phyloP scores from a whole-genome alignment of 2,329 filamentous ascomycete species.

The Epichloe sp. region DNA sequence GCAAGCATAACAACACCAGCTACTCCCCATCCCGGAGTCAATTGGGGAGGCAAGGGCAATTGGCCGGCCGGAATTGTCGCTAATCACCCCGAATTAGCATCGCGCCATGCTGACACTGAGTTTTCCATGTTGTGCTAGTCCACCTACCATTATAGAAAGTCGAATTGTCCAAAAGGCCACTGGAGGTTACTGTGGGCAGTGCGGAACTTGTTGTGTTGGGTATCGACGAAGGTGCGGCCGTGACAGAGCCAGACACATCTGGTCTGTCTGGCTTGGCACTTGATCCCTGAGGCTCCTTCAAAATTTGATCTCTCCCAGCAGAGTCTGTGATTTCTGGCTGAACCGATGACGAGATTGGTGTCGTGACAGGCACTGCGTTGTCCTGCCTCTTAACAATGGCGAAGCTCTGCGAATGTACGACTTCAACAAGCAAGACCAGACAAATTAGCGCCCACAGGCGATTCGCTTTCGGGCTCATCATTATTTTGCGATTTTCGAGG shows the following conservation, averaged over 20 bases:
- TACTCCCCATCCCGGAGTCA: conserved; percentile 74
- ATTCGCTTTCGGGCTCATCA: conserved; percentile 22
- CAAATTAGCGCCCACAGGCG: conserved; percentile 26
- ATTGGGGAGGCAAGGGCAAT: conserved; percentile 57
- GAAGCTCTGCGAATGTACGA: conserved; percentile 21
- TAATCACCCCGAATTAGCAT: conserved; percentile 12
- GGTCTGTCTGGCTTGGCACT: not conserved
- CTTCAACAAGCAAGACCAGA: conserved; percentile 24
- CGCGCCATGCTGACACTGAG: not conserved
- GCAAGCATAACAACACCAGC: conserved; percentile 64
- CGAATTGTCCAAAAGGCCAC: conserved; percentile 14
- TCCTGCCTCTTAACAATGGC: conserved; percentile 23
- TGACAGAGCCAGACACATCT: not conserved
- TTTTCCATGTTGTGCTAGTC: not conserved
- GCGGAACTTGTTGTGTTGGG: not conserved
- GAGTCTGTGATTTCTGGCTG: not conserved
- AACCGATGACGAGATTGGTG: not conserved
- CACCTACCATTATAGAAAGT: conserved; percentile 23
- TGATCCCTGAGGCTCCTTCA: not conserved
- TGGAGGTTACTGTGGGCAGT: conserved; percentile 5
- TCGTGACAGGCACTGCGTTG: conserved; percentile 4
- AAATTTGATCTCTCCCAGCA: not conserved
- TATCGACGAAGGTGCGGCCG: conserved; percentile 1
- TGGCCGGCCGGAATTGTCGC: conserved; percentile 34
- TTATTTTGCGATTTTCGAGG: conserved; percentile 4